Conservation (phyloP, 371 early-diverging fungal species). For the Blakeslea trispora region DNA sequence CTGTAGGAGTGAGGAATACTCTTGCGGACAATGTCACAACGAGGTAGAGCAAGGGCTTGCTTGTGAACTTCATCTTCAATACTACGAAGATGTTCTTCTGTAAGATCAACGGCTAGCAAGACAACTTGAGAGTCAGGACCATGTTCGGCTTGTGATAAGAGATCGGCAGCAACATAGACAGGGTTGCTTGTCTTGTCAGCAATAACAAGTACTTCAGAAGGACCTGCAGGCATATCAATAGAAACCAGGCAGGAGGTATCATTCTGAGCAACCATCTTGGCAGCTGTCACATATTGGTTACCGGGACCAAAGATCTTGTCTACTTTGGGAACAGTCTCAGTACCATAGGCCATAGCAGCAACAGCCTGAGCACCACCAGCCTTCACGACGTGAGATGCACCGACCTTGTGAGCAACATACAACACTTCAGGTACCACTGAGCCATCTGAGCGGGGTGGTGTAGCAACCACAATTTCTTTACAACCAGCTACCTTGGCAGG, state of each 20-base stretch:
- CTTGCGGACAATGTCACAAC: slow-evolving; percentile 86
- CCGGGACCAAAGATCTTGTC: slow-evolving; percentile 99
- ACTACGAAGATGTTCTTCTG: slow-evolving; percentile 60
- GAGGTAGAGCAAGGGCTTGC: slow-evolving; percentile 87
- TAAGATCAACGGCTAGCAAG: slow-evolving; percentile 82
- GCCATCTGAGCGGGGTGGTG: slow-evolving; percentile 93
- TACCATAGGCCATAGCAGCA: slow-evolving; percentile 98
- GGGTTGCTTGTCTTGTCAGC: slow-evolving; percentile 86
- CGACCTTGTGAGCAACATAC: slow-evolving; percentile 97
- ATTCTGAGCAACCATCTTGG: slow-evolving; percentile 95
- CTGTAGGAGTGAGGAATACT: slow-evolving; percentile 85
- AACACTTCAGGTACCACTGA: slow-evolving; percentile 92
- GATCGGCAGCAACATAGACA: slow-evolving; percentile 92
- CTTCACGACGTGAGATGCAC: slow-evolving; percentile 85
- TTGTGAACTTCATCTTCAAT: slow-evolving; percentile 78
- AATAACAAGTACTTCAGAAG: slow-evolving; percentile 95
- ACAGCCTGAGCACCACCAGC: slow-evolving; percentile 99
- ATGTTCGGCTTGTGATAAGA: slow-evolving; percentile 97
- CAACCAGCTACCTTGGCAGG: slow-evolving; percentile 98
- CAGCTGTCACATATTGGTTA: slow-evolving; percentile 98
- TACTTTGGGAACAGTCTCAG: slow-evolving; percentile 93
- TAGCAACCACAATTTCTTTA: slow-evolving; percentile 92
- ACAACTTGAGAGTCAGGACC: slow-evolving; percentile 96
- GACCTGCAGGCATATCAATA: slow-evolving; percentile 99
- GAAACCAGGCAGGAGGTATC: slow-evolving; percentile 90